Evolutionary conservation across 2,329 filamentous ascomycete species (phyloP).

Genomic region (Fusarium austroafricanum): DNA sequence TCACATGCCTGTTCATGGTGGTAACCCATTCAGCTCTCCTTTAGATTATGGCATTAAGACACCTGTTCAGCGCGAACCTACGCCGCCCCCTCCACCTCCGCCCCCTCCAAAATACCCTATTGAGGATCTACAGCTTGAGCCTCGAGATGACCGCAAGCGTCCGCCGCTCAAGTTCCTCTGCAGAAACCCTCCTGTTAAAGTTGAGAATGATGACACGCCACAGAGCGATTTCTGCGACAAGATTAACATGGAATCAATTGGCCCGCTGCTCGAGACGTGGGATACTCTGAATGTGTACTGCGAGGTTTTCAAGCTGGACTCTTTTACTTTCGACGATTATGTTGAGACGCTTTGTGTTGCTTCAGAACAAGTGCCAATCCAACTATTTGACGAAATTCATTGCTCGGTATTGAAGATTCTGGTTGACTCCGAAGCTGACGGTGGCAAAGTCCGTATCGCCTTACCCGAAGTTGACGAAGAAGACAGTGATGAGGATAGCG

Average conservation of each 20-base stretch:
- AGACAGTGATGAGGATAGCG: constrained; percentile 72
- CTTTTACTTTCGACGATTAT: constrained; percentile 97
- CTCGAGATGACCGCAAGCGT: constrained; percentile 72
- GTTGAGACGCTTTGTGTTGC: constrained; percentile 86
- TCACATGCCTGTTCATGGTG: constrained; percentile 49
- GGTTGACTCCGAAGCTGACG: constrained; percentile 78
- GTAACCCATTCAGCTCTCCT: constrained; percentile 61
- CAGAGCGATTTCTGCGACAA: constrained; percentile 51
- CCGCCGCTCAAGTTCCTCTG: constrained; percentile 84
- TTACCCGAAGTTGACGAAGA: constrained; percentile 80
- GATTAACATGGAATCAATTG: constrained; percentile 87
- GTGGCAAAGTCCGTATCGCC: constrained; percentile 81
- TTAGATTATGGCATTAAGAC: constrained; percentile 55
- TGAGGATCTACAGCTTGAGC: constrained; percentile 87
- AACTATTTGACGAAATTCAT: constrained; percentile 90
- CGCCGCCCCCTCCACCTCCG: constrained; percentile 72
- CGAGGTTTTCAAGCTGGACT: constrained; percentile 92
- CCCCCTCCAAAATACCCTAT: constrained; percentile 93
- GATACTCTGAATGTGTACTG: constrained; percentile 98
- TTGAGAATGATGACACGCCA: constrained; percentile 51
- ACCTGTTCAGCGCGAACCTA: constrained; percentile 50
- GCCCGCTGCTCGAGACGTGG: constrained; percentile 89
- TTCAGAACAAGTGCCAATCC: constrained; percentile 78
- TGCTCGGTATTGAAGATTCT: constrained; percentile 91
- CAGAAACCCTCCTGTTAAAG: constrained; percentile 67